Base-by-base conservation (phyloP, 2,329 filamentous ascomycete species). In the Paraconiothyrium brasiliense region DNA sequence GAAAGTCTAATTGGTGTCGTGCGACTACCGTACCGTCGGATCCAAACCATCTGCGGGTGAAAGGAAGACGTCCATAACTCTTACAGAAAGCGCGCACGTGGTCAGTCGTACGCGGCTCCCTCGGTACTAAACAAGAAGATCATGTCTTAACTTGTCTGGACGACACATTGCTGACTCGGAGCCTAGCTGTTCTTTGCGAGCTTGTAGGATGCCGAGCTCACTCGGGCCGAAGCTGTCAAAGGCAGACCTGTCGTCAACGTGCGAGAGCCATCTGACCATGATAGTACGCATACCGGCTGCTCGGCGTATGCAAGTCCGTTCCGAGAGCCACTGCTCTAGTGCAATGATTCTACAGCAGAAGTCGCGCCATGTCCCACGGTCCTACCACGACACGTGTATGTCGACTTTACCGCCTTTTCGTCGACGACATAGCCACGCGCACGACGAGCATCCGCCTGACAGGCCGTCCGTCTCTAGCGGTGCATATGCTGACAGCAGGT, bases 301-400 rank as follows among this genome's bases (percentile, higher is more conserved):
- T n/a, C 24, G 24, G 46, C 11, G 46, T 27, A 41, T 41, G 39
- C 44, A 24, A 9, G 30, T 49, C 24, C 27, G 22, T 49, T 37
- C 30, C 32, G 48, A 37, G 16, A 32, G 48, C 48, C 48, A 41
- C 16, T 8, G n/a, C 14, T 30, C 14, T 16, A 32, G 10, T 27
- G 35, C 34, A 20, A 20, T 24, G 8, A 22, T 35, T 22, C n/a
- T 20, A 37, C 48, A 20, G 30, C 48, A 34, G n/a, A 4, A 30
- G 3, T 9, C 30, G 14, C 48, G 32, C n/a, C n/a, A 56, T 63
- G 48, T 43, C 30, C 24, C 37, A 55, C 35, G 5, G 65, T 64
- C 62, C 65, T 59, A 68, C 66, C 35, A 62, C 62, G 60, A 72
- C 69, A 73, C 67, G 67, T 71, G 66, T 71, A 63, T 60, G 58